phyloP scores from a whole-genome alignment of 768 basidiomycete species.

The Auricularia sp. region DNA sequence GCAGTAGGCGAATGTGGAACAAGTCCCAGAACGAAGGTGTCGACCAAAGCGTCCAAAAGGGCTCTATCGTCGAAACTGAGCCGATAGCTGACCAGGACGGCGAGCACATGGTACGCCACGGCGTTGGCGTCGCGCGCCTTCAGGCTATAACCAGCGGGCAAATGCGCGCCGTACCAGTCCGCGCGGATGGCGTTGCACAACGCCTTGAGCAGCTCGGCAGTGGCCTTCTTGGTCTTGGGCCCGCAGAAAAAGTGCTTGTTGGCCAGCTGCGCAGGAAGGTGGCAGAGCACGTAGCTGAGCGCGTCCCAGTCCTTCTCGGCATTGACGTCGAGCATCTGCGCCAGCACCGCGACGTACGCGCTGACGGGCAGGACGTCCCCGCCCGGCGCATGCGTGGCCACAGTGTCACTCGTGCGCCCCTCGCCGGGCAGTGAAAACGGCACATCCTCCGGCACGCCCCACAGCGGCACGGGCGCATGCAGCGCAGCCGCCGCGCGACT shows the following conservation, averaged over 20 bases:
- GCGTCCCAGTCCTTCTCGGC: constrained; percentile 83
- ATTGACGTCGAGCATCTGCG: constrained; percentile 48
- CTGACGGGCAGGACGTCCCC: constrained; percentile 53
- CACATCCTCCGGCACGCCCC: constrained; percentile 59
- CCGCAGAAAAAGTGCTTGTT: constrained; percentile 98
- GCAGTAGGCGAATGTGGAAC: constrained; percentile 62
- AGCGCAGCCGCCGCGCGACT: not conserved
- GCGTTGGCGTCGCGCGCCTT: constrained; percentile 80
- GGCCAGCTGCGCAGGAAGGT: constrained; percentile 80
- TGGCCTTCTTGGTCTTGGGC: constrained; percentile 55
- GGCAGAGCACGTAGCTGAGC: constrained; percentile 81
- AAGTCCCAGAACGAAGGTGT: constrained; percentile 60
- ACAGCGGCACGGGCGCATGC: constrained; percentile 26
- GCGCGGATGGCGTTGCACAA: constrained; percentile 59
- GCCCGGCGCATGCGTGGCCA: constrained; percentile 21
- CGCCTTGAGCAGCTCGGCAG: constrained; percentile 51
- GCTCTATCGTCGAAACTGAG: constrained; percentile 56
- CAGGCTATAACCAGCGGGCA: constrained; percentile 36
- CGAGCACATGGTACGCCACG: constrained; percentile 76
- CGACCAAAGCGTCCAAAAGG: constrained; percentile 59
- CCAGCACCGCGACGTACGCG: constrained; percentile 53
- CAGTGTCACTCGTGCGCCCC: constrained; percentile 44
- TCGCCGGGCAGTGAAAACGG: constrained; percentile 55
- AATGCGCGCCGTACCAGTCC: constrained; percentile 41
- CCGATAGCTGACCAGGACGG: constrained; percentile 81